These are phyloP conservation scores for Pachysandra terminalis DNA, from an alignment of 164 flowering plant genomes.

Conservation along the genomic window DNA sequence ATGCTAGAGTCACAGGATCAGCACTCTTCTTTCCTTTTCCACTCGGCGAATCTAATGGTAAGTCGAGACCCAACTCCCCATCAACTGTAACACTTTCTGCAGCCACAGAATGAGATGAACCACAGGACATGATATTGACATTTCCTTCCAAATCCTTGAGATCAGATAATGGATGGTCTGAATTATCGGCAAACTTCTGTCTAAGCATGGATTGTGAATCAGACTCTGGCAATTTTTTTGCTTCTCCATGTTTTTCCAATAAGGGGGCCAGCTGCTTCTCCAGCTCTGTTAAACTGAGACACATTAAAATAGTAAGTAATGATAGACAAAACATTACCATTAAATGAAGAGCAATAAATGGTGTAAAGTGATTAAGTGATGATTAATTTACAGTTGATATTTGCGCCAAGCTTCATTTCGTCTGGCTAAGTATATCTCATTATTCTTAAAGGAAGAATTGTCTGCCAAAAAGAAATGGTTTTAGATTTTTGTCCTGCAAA, in stretches of 20 bases:
- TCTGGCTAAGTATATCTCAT: slow-evolving; percentile 51
- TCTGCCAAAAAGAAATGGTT: slow-evolving; percentile 23
- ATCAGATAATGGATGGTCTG: background rate
- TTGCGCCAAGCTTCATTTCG: slow-evolving; percentile 59
- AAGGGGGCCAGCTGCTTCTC: slow-evolving; percentile 47
- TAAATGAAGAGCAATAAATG: background rate
- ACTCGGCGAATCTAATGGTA: background rate
- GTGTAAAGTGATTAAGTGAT: background rate
- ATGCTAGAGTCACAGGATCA: slow-evolving; percentile 6
- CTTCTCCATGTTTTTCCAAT: slow-evolving; percentile 30
- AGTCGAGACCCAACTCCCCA: background rate
- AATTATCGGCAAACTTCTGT: slow-evolving; percentile 5
- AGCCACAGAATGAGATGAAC: background rate
- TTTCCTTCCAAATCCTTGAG: background rate
- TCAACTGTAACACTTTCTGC: background rate
- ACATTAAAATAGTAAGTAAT: background rate
- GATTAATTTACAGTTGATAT: slow-evolving; percentile 66
- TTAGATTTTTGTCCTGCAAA: background rate
- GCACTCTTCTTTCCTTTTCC: background rate
- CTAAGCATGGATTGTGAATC: slow-evolving; percentile 1
- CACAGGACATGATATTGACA: background rate
- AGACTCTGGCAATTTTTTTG: slow-evolving; percentile 6
- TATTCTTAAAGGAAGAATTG: slow-evolving; percentile 41
- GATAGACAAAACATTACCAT: background rate
- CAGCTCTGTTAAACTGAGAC: slow-evolving; percentile 56